Conservation (phyloP, 2,329 filamentous ascomycete species). For the Cladorrhinum sp. region DNA sequence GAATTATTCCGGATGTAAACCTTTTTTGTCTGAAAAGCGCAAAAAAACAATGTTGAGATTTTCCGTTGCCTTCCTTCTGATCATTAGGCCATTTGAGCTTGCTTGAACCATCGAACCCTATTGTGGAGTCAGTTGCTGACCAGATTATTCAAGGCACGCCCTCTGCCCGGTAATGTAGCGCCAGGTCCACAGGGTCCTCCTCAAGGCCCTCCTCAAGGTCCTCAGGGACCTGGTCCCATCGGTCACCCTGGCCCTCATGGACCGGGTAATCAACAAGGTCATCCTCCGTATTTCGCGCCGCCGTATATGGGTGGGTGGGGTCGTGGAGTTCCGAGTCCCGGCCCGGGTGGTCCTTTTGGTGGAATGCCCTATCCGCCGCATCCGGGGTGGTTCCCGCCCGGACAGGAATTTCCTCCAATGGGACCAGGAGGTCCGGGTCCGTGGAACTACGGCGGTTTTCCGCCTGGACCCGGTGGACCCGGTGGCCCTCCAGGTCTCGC, state of each 20-base stretch:
- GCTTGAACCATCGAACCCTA: slow-evolving; percentile 13
- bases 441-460: slow-evolving; percentile 18
- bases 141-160: slow-evolving; percentile 34
- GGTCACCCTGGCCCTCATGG: slow-evolving; percentile 19
- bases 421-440: slow-evolving; percentile 20
- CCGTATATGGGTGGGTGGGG: slow-evolving; percentile 33
- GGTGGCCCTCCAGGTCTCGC: slow-evolving; percentile 39
- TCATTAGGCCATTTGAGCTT: slow-evolving; percentile 35
- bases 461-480: slow-evolving; percentile 19
- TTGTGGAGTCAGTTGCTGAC: slow-evolving; percentile 29
- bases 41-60: slow-evolving; percentile 90
- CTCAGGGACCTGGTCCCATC: slow-evolving; percentile 17
- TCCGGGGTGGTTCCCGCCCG: slow-evolving; percentile 74
- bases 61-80: slow-evolving; percentile 99
- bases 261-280: slow-evolving; percentile 24
- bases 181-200: slow-evolving; percentile 30
- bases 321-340: slow-evolving; percentile 35
- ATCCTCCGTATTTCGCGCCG: slow-evolving; percentile 29
- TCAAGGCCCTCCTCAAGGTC: slow-evolving; percentile 20
- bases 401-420: slow-evolving; percentile 62
- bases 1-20: slow-evolving; percentile 97
- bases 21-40: slow-evolving; percentile 85
- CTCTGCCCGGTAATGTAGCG: slow-evolving; percentile 35
- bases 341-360: slow-evolving; percentile 43
- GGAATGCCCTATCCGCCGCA: slow-evolving; percentile 71